Evolutionary conservation across 1,284 basidiomycete species (phyloP), one percentile per base, ranked within the genome.

Genomic region (Rhodotorula sp.): DNA sequence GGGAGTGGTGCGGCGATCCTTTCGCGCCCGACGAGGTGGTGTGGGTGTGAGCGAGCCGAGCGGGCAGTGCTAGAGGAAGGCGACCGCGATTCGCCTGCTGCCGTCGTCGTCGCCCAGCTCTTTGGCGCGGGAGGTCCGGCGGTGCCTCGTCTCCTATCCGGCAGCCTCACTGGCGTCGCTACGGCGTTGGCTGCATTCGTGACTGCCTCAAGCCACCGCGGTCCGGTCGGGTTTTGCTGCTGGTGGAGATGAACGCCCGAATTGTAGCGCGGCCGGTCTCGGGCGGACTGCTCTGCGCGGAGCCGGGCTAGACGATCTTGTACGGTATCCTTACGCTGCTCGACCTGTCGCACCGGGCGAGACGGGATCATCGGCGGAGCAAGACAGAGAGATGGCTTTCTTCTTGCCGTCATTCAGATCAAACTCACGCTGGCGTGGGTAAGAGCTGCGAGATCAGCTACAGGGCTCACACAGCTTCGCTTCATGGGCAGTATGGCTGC

Each of bases 41-140:
- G 21, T 18, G 50, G 21, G 16, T 58, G 60, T 28, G 23, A 49
- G 26, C 38, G 49, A 52, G 19, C 47, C 8, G 34, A 66, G 56
- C 19, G 16, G 43, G 8, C 31, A 8, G 34, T 47, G 31, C 23
- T 26, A 47, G 23, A 54, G 54, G 23, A 67, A 50, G 21, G 48
- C 34, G 34, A 61, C 7, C 1, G 23, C 23, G 21, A n/a, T 1
- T 55, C 54, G 54, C 54, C 26, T 26, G 12, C 10, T 28, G 26
- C 10, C 45, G 15, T 43, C n/a, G 3, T 8, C n/a, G 21, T 26
- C 48, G n/a, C 52, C 65, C 69, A 67, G 34, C 64, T 63, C 5
- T 52, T 49, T 5, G 69, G 69, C 14, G 69, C 31, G 1, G 69
- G 56, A 5, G 69, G 69, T 7, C 68, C 68, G 10, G 68, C 60